Percentiles rank a stretch among this genome's conserved stretches.
These are phyloP conservation scores for Monosporascus sp. DNA, from an alignment of 2,329 filamentous ascomycete species.

Conservation along the genomic window DNA sequence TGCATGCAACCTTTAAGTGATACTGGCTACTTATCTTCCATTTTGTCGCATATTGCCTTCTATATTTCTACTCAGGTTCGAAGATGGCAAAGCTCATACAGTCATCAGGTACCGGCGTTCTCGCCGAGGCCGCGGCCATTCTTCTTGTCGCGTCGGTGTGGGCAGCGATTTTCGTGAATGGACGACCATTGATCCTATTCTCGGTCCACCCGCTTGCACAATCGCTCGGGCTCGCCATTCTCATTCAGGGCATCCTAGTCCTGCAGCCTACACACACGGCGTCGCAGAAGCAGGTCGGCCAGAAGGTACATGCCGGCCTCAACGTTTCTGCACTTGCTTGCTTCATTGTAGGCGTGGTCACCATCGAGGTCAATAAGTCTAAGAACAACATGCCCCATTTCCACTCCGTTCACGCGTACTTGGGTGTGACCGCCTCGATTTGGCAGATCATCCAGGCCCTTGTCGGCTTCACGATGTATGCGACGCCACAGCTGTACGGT, in stretches of 20 bases:
- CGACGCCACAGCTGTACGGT: constrained; percentile 67
- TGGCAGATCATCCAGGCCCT: constrained; percentile 67
- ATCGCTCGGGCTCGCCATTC: constrained; percentile 62
- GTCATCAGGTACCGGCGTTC: constrained; percentile 65
- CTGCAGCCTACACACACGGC: constrained; percentile 82
- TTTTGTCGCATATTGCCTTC: not conserved
- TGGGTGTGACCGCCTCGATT: constrained; percentile 73
- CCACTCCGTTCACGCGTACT: constrained; percentile 71
- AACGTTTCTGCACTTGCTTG: constrained; percentile 60
- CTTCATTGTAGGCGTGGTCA: constrained; percentile 59
- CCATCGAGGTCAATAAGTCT: constrained; percentile 84
- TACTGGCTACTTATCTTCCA: not conserved
- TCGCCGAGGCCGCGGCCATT: constrained; percentile 74
- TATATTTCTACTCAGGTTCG: not conserved
- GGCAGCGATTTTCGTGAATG: constrained; percentile 65
- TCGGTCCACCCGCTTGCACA: constrained; percentile 77
- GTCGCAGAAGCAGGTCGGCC: constrained; percentile 61
- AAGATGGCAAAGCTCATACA: constrained; percentile 28
- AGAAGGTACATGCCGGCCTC: constrained; percentile 61
- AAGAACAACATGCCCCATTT: constrained; percentile 65
- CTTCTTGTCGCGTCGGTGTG: constrained; percentile 74
- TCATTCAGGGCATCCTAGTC: constrained; percentile 75
- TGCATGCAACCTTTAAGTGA: no score
- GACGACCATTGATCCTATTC: constrained; percentile 64
- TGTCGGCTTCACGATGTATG: constrained; percentile 81